Evolutionary conservation across 2,329 filamentous ascomycete genomes (phyloP), one percentile per base, ranked within the genome.

Genomic region (Geosmithia morbida): DNA sequence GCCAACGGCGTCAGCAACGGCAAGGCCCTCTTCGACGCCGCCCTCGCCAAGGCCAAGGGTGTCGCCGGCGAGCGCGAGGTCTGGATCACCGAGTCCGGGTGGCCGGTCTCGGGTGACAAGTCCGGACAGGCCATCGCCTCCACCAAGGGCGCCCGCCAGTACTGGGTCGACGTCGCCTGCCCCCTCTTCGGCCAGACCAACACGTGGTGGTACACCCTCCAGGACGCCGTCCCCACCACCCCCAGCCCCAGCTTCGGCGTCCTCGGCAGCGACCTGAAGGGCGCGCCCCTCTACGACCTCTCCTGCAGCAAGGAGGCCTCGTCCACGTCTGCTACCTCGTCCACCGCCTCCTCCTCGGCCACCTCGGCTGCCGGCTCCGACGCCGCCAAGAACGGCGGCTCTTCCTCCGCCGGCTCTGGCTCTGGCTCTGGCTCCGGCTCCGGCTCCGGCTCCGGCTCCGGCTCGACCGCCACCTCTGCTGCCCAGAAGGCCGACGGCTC

Each of bases 61-160:
- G 80, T 70, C 43, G 72, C 77, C 37, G 68, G 72, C 37, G 77
- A 75, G 59, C 90, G 88, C 72, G 70, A 76, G 17, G 75, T 94
- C 55, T 92, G 85, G 85, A 75, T 94, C 52, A 92, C 87, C 26
- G 87, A 94, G 73, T 92, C 87, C 16, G 88, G 88, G 53, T 92
- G 85, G 79, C 87, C 88, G 45, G 79, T 88, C 47, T 79, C 72
- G 56, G 88, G 87, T 48, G 66, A 75, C 53, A 72, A 67, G 1
- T 66, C 74, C 51, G 80, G 79, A 54, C 60, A 75, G 45, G 85
- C 78, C 41, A 72, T 83, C 10, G 71, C 88, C 6, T 80, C 70
- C 37, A 52, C 67, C 30, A 67, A 72, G 47, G 89, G 90, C 59
- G 86, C 88, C 42, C 72, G 85, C 68, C 74, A 65, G n/a, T 95